Percentiles rank a stretch among this genome's conserved stretches.
Evolutionary conservation across 2,329 filamentous ascomycete species (phyloP).

Genomic region (Tolypocladium cylindrosporum): DNA sequence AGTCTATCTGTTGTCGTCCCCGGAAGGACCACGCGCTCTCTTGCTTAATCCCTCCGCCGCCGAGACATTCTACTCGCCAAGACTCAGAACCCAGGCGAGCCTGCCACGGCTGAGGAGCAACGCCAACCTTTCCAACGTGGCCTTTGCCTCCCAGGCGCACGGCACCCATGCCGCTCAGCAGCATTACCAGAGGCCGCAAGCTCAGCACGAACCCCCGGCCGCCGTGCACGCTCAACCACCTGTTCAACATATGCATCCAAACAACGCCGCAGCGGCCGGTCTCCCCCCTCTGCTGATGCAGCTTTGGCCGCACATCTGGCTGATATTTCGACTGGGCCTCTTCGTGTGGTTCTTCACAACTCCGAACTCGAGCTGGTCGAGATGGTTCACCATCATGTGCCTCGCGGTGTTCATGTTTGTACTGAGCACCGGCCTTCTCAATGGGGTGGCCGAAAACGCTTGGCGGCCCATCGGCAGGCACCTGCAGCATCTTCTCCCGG

Average conservation of each 20-base stretch:
- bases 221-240: slow-evolving; percentile 7
- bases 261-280: slow-evolving; percentile 26
- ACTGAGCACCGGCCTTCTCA: slow-evolving; percentile 49
- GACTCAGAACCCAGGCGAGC: slow-evolving; percentile 15
- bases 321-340: slow-evolving; percentile 44
- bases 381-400: slow-evolving; percentile 45
- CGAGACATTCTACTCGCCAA: slow-evolving; percentile 43
- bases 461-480: slow-evolving; percentile 49
- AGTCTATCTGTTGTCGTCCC: slow-evolving; percentile 52
- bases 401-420: slow-evolving; percentile 47
- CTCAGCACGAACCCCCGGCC: slow-evolving; percentile 4
- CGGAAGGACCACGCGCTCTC: slow-evolving; percentile 47
- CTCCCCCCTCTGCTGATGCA: slow-evolving; percentile 22
- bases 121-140: slow-evolving; percentile 6
- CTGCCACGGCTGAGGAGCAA: slow-evolving; percentile 15
- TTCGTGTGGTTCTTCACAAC: slow-evolving; percentile 59
- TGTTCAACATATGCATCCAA: slow-evolving; percentile 21
- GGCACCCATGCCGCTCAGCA: slow-evolving; percentile 6
- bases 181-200: slow-evolving; percentile 7
- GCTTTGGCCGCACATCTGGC: slow-evolving; percentile 53
- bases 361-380: slow-evolving; percentile 46
- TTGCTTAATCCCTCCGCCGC: slow-evolving; percentile 39
- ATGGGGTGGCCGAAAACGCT: slow-evolving; percentile 41
- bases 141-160: slow-evolving; percentile 2
- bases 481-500: slow-evolving; percentile 48